Percentiles rank a stretch among this genome's conserved stretches.
phyloP scores from a whole-genome alignment of 768 basidiomycete species.

The Hemileccinum rubropunctum region DNA sequence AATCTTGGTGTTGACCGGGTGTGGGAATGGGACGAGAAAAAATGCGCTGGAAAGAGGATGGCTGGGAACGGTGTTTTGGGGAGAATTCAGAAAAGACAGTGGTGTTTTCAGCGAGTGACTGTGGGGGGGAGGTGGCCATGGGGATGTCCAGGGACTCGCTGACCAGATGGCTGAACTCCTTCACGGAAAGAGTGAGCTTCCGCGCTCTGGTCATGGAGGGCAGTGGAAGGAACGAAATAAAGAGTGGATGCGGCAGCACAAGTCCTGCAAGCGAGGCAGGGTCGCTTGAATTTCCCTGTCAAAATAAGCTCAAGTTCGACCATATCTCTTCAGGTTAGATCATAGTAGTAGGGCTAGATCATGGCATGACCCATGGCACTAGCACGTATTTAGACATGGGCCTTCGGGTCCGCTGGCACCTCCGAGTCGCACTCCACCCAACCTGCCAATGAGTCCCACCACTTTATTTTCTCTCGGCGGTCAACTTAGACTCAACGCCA shows the following conservation, averaged over 20 bases:
- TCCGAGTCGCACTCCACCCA: too few species aligned
- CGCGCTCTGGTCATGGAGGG: slow-evolving; percentile 26
- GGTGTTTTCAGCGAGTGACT: slow-evolving; percentile 22
- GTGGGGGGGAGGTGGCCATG: slow-evolving; percentile 4
- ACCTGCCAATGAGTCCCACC: too few species aligned
- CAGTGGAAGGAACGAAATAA: neutral
- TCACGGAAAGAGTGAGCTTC: slow-evolving; percentile 28
- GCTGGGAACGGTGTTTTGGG: slow-evolving; percentile 16
- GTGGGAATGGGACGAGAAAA: slow-evolving; percentile 26
- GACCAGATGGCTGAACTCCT: slow-evolving; percentile 34
- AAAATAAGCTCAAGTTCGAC: neutral
- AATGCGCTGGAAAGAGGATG: slow-evolving; percentile 29
- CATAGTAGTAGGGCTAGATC: too few species aligned
- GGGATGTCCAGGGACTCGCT: slow-evolving; percentile 31
- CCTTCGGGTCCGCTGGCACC: neutral
- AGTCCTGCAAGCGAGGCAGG: slow-evolving; percentile 17
- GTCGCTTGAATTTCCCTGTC: slow-evolving; percentile 4
- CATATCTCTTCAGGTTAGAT: too few species aligned
- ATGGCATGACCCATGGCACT: too few species aligned
- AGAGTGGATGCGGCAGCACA: slow-evolving; percentile 4
- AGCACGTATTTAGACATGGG: neutral
- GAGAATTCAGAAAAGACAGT: slow-evolving; percentile 19
- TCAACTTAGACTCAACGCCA: too few species aligned
- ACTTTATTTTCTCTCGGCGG: too few species aligned
- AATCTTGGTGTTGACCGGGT: slow-evolving; percentile 5